Evolutionary conservation across 805 yeast species (phyloP), one percentile per base, ranked within the genome.

Genomic region (Ogataea pini): DNA sequence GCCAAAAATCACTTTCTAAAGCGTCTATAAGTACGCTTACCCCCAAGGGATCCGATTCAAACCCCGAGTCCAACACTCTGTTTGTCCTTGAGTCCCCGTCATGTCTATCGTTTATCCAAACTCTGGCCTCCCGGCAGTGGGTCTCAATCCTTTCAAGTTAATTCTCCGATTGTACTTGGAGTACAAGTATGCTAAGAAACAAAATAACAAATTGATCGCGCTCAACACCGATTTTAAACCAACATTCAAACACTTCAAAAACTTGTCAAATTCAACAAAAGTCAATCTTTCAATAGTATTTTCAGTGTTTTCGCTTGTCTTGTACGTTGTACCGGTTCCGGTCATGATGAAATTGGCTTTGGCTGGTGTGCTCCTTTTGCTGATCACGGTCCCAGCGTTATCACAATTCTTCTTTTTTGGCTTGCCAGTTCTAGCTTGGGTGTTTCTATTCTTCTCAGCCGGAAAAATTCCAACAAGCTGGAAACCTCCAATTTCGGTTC

Each of bases 401-500:
- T 77, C 86, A 7, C 97, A 92, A 66, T 89, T 91, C 64, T 88
- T 89, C 66, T 73, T 89, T 44, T 83, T 82, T 57, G 94, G 89
- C 12, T 68, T 88, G 61, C 97, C 97, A 3, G 82, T 92, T 18
- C 78, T 85, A 47, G 76, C 95, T 2, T 91, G 97, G 96, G 77
- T 89, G 56, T 81, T 89, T 19, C 75, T 92, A 44, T 91, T 84
- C 69, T 89, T 86, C 69, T 78, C 85, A 20, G 82, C 90, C 37
- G 77, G 87, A 13, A 83, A 81, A 58, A 84, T 91, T 58, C 88
- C 95, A 8, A 75, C 82, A 3, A 65, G 71, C 3, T 81, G 85
- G 77, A 83, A 92, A 63, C 96, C 97, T 4, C 85, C 90, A n/a
- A 92, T 91, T 55, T 80, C 83, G 41, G 97, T 91, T 47, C 84